phyloP scores from a whole-genome alignment of 2,329 filamentous ascomycete species.

The Ilyonectria sp. region DNA sequence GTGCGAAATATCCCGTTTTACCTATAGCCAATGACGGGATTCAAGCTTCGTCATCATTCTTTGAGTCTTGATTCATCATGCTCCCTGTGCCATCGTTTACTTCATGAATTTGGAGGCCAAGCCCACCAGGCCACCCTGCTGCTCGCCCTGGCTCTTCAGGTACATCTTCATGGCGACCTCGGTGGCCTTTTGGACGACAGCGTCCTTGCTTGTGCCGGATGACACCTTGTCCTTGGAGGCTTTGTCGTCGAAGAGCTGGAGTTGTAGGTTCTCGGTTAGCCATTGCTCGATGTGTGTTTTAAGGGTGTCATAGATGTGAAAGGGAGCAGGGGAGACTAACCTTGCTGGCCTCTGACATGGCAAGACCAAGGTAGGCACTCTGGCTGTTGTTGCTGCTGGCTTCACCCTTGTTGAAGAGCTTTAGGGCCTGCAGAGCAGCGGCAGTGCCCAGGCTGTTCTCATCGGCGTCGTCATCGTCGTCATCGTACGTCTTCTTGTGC shows the following conservation, averaged over 20 bases:
- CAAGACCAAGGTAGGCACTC: constrained; percentile 86
- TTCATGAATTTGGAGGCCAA: constrained; percentile 65
- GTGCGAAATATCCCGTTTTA: constrained; percentile 12
- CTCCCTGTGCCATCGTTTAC: constrained; percentile 1
- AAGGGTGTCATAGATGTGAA: background rate
- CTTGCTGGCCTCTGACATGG: constrained; percentile 90
- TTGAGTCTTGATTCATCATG: background rate
- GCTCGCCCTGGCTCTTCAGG: constrained; percentile 79
- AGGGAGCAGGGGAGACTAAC: constrained; percentile 55
- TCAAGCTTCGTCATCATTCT: background rate
- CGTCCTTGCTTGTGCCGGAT: constrained; percentile 81
- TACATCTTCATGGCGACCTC: constrained; percentile 95
- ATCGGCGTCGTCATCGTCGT: constrained; percentile 61
- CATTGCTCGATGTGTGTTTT: background rate
- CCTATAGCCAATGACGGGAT: background rate
- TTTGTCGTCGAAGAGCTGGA: constrained; percentile 73
- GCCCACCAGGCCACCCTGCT: constrained; percentile 58
- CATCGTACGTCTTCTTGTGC: constrained; percentile 82
- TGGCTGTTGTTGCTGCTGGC: constrained; percentile 70
- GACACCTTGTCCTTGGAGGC: constrained; percentile 67
- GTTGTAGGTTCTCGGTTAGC: constrained; percentile 24
- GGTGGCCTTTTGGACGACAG: constrained; percentile 82
- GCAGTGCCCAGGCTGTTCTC: constrained; percentile 75
- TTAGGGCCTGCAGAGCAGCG: constrained; percentile 85
- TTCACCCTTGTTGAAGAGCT: constrained; percentile 79